These are phyloP conservation scores for Malus orientalis DNA, from an alignment of 306 rosid species.

Conservation along the genomic window DNA sequence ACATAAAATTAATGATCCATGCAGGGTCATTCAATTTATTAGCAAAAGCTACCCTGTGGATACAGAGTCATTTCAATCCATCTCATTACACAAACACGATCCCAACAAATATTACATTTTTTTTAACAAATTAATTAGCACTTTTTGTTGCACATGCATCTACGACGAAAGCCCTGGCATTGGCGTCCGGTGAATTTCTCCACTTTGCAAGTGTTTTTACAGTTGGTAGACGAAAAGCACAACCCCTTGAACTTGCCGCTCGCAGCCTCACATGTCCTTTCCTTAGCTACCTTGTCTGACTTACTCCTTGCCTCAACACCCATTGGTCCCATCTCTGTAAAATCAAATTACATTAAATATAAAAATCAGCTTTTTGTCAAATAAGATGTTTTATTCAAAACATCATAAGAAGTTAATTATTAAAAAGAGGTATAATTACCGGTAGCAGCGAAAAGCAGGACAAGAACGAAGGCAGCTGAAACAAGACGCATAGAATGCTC, in stretches of 20 bases:
- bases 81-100: not conserved
- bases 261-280: slow-evolving; percentile 34
- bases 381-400: not conserved
- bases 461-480: slow-evolving; percentile 30
- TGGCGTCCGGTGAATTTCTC: slow-evolving; percentile 44
- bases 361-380: not conserved
- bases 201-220: slow-evolving; percentile 32
- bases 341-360: not conserved
- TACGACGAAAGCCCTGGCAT: slow-evolving; percentile 54
- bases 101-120: not conserved
- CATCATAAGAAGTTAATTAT: not conserved
- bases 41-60: not conserved
- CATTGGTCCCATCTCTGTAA: slow-evolving; percentile 27
- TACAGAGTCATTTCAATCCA: not conserved
- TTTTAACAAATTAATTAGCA: slow-evolving; percentile 9
- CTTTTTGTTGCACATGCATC: slow-evolving; percentile 46
- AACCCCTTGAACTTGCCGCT: slow-evolving; percentile 49
- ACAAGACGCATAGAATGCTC: slow-evolving; percentile 19
- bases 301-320: slow-evolving; percentile 31
- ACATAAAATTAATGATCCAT: not conserved
- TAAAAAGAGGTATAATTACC: slow-evolving; percentile 4
- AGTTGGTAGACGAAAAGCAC: slow-evolving; percentile 33
- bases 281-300: not conserved
- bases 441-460: slow-evolving; percentile 34
- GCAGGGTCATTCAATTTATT: not conserved